These are phyloP conservation scores for Apiotrichum gracile DNA, from an alignment of 1,284 basidiomycete species.

Conservation along the genomic window DNA sequence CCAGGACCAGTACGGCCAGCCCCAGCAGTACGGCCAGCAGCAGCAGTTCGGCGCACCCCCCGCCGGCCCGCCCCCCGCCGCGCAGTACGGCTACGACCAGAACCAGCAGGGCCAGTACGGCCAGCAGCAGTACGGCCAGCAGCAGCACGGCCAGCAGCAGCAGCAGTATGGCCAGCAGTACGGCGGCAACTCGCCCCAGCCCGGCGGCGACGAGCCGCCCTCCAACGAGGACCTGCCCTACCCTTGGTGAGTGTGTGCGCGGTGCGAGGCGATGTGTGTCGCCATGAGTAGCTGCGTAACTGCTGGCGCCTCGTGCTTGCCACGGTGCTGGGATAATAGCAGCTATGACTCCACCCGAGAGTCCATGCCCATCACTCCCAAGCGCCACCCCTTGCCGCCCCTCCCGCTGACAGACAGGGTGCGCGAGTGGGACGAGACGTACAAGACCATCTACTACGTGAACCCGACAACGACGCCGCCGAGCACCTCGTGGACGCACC, in stretches of 20 bases:
- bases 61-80: neutral
- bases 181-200: too few species aligned
- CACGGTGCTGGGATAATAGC: too few species aligned
- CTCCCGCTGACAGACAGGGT: constrained; percentile 19
- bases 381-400: too few species aligned
- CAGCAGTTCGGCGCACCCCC: neutral
- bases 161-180: neutral
- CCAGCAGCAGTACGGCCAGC: neutral
- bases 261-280: too few species aligned
- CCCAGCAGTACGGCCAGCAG: neutral
- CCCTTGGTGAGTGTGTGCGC: constrained; percentile 5
- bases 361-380: too few species aligned
- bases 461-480: constrained; percentile 30
- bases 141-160: neutral
- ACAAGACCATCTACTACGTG: constrained; percentile 33
- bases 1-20: neutral
- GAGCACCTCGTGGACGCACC: constrained; percentile 32
- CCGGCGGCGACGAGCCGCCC: neutral
- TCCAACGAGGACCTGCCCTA: constrained; percentile 9
- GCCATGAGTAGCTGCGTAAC: too few species aligned
- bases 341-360: neutral
- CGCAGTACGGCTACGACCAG: neutral
- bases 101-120: neutral
- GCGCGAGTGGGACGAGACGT: constrained; percentile 29
- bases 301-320: neutral